Percentiles rank a stretch among this genome's conserved stretches.
Evolutionary conservation across 1,284 basidiomycete genomes (phyloP).

Genomic region (Wallemia ichthyophaga): DNA sequence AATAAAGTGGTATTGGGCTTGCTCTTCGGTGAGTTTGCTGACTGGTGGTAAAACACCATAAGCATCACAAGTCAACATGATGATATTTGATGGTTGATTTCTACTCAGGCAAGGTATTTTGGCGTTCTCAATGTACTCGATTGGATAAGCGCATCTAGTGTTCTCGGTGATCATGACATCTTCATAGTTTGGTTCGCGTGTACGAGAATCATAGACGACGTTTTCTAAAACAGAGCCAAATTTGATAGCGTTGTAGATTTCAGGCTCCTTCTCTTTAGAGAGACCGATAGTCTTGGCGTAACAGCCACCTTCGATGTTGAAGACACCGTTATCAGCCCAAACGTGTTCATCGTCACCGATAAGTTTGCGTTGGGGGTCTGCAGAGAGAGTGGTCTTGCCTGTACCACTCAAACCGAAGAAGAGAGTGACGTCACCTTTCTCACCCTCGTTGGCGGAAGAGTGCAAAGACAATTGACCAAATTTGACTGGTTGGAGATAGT

Average conservation of each 20-base stretch:
- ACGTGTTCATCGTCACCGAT: constrained; percentile 97
- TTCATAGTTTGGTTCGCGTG: constrained; percentile 76
- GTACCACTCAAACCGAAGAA: constrained; percentile 99
- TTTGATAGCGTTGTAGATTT: constrained; percentile 83
- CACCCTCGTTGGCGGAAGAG: constrained; percentile 93
- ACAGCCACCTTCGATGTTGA: constrained; percentile 99
- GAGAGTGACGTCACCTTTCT: constrained; percentile 71
- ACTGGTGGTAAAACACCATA: constrained; percentile 95
- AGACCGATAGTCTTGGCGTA: constrained; percentile 98
- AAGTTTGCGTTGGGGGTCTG: constrained; percentile 62
- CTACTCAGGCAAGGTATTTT: constrained; percentile 65
- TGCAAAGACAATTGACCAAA: constrained; percentile 94
- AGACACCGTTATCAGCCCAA: constrained; percentile 89
- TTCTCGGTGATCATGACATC: constrained; percentile 94
- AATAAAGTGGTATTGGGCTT: constrained; percentile 93
- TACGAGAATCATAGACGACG: constrained; percentile 78
- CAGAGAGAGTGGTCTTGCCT: constrained; percentile 89
- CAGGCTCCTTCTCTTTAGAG: constrained; percentile 80
- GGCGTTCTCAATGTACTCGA: constrained; percentile 86
- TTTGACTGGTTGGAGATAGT: constrained; percentile 96
- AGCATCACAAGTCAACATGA: constrained; percentile 94
- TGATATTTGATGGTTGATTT: constrained; percentile 71
- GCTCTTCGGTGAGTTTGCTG: constrained; percentile 65
- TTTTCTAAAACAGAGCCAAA: constrained; percentile 96
- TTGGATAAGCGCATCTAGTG: constrained; percentile 93